phyloP scores from a whole-genome alignment of 116 monocot genomes.

The Iris pallida region DNA sequence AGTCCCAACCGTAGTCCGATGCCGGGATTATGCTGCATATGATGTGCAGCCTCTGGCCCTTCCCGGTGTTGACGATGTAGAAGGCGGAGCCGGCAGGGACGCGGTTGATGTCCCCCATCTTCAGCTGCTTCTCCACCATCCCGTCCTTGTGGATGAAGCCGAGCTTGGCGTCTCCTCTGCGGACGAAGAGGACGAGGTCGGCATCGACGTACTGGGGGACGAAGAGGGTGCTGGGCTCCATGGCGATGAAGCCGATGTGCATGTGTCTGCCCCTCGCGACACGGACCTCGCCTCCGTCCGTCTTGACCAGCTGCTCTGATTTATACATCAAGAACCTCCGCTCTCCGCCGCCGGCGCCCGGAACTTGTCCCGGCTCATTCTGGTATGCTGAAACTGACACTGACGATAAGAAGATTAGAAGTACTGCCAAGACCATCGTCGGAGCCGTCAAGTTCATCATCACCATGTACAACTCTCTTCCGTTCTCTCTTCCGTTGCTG shows the following conservation, averaged over 20 bases:
- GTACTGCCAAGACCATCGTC: neutral
- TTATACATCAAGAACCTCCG: constrained; percentile 50
- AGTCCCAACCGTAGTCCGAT: neutral
- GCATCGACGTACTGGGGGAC: constrained; percentile 88
- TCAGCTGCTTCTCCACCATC: constrained; percentile 59
- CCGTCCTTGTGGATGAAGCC: constrained; percentile 65
- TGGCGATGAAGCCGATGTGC: constrained; percentile 76
- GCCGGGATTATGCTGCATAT: constrained; percentile 56
- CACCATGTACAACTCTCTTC: too few relatives aligned
- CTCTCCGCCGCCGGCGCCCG: neutral
- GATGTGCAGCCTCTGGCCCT: constrained; percentile 49
- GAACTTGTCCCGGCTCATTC: neutral
- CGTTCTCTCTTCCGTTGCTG: neutral
- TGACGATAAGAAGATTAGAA: neutral
- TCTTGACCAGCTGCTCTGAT: constrained; percentile 52
- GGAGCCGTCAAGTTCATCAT: too few relatives aligned
- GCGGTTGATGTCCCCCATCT: constrained; percentile 58
- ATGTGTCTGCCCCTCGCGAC: constrained; percentile 52
- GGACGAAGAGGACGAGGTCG: constrained; percentile 56
- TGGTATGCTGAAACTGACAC: neutral
- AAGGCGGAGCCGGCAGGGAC: constrained; percentile 77
- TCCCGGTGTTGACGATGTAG: constrained; percentile 69
- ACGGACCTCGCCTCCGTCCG: constrained; percentile 62
- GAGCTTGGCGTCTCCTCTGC: constrained; percentile 59
- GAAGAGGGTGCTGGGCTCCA: constrained; percentile 89